Base-by-base conservation (phyloP, 2,329 filamentous ascomycete species). In the Fusarium oxysporum region DNA sequence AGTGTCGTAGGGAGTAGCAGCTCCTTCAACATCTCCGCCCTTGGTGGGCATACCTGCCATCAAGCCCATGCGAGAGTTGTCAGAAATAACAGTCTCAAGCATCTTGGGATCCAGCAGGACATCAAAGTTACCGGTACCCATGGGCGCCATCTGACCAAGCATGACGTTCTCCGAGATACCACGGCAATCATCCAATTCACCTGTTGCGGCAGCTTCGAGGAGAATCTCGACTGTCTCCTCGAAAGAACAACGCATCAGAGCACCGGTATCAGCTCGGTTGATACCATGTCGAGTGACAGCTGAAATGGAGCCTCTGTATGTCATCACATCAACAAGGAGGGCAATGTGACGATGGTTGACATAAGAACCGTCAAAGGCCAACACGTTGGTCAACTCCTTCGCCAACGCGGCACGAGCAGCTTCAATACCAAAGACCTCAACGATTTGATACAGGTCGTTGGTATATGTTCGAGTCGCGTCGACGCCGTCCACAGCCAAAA, bases 151-250 rank as follows among this genome's bases (percentile, higher is more conserved):
- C 85, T 99, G 96, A 71, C 96, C 96, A 71, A 99, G 90, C 90
- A 99, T 99, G 80, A 99, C 92, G 85, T 99, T 99, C 85, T 99
- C 96, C 21, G 96, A 98, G 56, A 99, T 96, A 87, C 96, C 96
- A 68, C 95, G 93, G 85, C 97, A 99, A 83, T 99, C 96, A 80
- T 99, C 96, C 37, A 99, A 88, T 83, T 99, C 96, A 81, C 96
- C 96, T 56, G 94, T 94, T 21, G 95, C 94, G 30, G 96, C 96
- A 69, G 96, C 97, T 81, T 99, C 96, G 25, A 99, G 90, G 59
- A 99, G 87, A 86, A 99, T 99, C 81, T 99, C 97, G 44, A 99
- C 96, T 1, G 96, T 99, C 83, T 99, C 97, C 84, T 99, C 96
- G 84, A 99, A 99, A 4, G 96, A 99, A 87, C 97, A 99, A 82